A percentile compares a stretch with the other conserved stretches of the same genome.
phyloP scores from a whole-genome alignment of 2,329 filamentous ascomycete genomes.

The Coleophoma eucalyptorum region DNA sequence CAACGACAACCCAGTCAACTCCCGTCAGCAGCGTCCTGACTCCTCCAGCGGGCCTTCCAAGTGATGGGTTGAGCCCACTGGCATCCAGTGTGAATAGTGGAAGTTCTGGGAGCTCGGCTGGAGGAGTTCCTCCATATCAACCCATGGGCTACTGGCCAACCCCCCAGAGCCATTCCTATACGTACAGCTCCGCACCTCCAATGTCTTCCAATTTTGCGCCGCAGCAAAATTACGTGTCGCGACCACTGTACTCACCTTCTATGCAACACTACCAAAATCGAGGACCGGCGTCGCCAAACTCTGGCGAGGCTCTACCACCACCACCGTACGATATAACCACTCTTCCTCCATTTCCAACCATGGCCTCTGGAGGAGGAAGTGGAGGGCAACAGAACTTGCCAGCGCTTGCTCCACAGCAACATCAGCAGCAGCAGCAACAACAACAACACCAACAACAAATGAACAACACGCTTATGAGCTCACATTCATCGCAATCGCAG shows the following conservation, averaged over 20 bases:
- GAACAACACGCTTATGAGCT: conserved; percentile 41
- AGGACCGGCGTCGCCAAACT: conserved; percentile 54
- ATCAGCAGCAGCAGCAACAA: conserved; percentile 22
- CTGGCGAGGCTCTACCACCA: conserved; percentile 58
- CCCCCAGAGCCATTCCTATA: conserved; percentile 39
- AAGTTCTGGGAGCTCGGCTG: conserved; percentile 54
- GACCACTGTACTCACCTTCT: conserved; percentile 54
- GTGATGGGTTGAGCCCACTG: conserved; percentile 59
- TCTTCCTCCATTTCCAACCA: conserved; percentile 59
- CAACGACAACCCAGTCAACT: conserved; percentile 32
- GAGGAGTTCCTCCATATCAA: conserved; percentile 50
- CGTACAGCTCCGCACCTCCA: conserved; percentile 47
- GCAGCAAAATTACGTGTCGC: conserved; percentile 35
- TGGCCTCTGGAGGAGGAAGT: conserved; percentile 47
- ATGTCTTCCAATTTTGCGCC: conserved; percentile 24
- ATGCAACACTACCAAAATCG: conserved; percentile 47
- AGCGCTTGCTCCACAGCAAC: conserved; percentile 26
- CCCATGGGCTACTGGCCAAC: conserved; percentile 60
- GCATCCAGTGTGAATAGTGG: conserved; percentile 58
- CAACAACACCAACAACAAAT: conserved; percentile 26
- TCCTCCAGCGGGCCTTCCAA: conserved; percentile 41
- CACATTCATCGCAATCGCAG: conserved; percentile 44
- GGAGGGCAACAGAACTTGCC: conserved; percentile 30
- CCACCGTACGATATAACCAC: conserved; percentile 64
- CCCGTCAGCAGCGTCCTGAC: conserved; percentile 36